Conservation (phyloP, 805 yeast species). For the Blastobotrys muscicola region DNA sequence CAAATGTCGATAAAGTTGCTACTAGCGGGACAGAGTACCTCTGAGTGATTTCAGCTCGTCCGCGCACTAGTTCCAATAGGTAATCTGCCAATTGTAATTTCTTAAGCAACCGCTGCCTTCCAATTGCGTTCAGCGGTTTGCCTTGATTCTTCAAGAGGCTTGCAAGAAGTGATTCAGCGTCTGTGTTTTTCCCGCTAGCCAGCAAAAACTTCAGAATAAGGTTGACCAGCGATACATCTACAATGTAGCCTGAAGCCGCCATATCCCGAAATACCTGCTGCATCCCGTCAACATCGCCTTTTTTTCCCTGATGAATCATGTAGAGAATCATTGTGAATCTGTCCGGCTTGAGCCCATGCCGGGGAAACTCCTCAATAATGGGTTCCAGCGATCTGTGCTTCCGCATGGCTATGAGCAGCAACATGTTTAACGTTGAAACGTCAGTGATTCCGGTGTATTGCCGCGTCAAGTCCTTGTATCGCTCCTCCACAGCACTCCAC, state of each 20-base stretch:
- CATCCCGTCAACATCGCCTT: slow-evolving; percentile 9
- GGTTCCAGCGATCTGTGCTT: slow-evolving; percentile 13
- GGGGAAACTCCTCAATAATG: slow-evolving; percentile 13
- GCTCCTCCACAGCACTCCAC: slow-evolving; percentile 5
- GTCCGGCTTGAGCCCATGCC: slow-evolving; percentile 20
- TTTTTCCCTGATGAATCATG: slow-evolving; percentile 15
- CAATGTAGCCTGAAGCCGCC: slow-evolving; percentile 13
- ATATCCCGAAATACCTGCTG: slow-evolving; percentile 13
- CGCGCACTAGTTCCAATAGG: slow-evolving; percentile 5
- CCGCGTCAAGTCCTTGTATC: slow-evolving; percentile 5
- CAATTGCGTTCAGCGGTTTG: neutral
- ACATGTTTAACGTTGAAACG: slow-evolving; percentile 22
- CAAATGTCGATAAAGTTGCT: slow-evolving; percentile 15
- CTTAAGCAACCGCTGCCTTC: slow-evolving; percentile 9
- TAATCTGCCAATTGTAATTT: slow-evolving; percentile 13
- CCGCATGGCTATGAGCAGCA: slow-evolving; percentile 22
- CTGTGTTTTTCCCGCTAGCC: slow-evolving; percentile 11
- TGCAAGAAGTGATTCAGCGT: slow-evolving; percentile 10
- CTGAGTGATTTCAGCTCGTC: neutral
- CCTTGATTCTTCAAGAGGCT: slow-evolving; percentile 10
- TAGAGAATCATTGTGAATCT: slow-evolving; percentile 24
- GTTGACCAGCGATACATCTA: slow-evolving; percentile 21
- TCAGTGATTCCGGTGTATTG: slow-evolving; percentile 9
- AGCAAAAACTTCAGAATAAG: slow-evolving; percentile 18
- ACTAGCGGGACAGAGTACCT: slow-evolving; percentile 12